These are phyloP conservation scores for Ampelocalamus luodianensis DNA, from an alignment of 176 grass and related monocot species.

Conservation along the genomic window DNA sequence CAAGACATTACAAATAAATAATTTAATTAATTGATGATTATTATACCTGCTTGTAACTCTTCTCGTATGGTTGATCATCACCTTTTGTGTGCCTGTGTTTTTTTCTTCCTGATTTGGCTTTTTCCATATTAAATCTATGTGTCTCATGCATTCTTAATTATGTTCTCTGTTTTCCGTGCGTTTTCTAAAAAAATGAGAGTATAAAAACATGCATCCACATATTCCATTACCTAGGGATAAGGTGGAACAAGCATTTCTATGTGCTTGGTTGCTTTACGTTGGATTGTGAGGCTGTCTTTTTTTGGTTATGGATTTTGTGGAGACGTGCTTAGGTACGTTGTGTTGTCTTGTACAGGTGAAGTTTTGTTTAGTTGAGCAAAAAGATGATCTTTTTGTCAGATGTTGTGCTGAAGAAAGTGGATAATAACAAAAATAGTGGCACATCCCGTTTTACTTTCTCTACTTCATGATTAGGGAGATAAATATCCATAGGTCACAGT, in stretches of 20 bases:
- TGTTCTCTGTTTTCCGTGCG: not conserved
- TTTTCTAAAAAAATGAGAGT: not conserved
- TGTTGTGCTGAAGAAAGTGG: conserved; percentile 12
- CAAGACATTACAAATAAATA: too few species aligned
- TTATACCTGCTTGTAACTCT: too few species aligned
- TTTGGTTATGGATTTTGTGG: conserved; percentile 10
- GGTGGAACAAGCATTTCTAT: not conserved
- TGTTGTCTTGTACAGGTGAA: conserved; percentile 31
- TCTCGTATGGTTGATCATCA: not conserved
- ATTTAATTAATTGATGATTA: too few species aligned
- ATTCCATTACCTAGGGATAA: conserved; percentile 23
- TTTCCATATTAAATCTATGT: not conserved
- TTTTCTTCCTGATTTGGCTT: not conserved
- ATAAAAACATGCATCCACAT: not conserved
- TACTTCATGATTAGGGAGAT: too few species aligned
- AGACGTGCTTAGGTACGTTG: conserved; percentile 14
- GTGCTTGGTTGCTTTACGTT: not conserved
- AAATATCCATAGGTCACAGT: too few species aligned
- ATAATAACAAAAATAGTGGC: too few species aligned
- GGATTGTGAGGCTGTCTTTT: conserved; percentile 9
- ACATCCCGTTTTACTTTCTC: too few species aligned
- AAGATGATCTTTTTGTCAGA: conserved; percentile 26
- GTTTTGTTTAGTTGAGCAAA: conserved; percentile 29
- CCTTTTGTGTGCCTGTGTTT: not conserved
- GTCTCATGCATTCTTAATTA: not conserved